These are phyloP conservation scores for Tilletia caries DNA, from an alignment of 1,284 basidiomycete genomes.

Conservation along the genomic window DNA sequence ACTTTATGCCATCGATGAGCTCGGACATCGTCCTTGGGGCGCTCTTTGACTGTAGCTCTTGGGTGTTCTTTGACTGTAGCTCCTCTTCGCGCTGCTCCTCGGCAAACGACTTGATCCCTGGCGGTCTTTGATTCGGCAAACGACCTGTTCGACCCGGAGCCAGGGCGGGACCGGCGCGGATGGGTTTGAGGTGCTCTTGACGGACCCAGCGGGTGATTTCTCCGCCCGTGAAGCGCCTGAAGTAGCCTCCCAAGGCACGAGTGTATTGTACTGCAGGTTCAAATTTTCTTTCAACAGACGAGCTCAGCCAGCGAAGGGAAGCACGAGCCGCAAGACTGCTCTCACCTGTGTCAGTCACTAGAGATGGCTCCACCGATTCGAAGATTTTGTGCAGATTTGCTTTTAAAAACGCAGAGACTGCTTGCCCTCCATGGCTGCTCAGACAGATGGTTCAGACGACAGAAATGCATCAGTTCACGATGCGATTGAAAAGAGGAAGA, in stretches of 20 bases:
- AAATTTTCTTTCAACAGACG: no score
- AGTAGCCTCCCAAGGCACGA: conserved; percentile 48
- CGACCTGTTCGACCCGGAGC: not conserved
- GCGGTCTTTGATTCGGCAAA: not conserved
- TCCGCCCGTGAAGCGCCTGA: conserved; percentile 46
- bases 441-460: not conserved
- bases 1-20: not conserved
- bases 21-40: not conserved
- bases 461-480: no score
- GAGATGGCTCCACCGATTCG: conserved; percentile 36
- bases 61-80: not conserved
- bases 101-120: not conserved
- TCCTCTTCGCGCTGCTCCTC: not conserved
- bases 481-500: no score
- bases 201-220: conserved; percentile 43
- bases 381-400: conserved; percentile 43
- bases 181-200: conserved; percentile 33
- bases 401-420: conserved; percentile 39
- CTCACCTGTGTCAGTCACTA: conserved; percentile 41
- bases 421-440: conserved; percentile 31
- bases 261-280: conserved; percentile 43
- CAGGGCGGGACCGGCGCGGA: conserved; percentile 27
- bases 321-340: no score
- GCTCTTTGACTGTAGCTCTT: not conserved
- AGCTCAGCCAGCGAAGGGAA: no score